A percentile compares a stretch with the other conserved stretches of the same genome.
These are phyloP conservation scores for Tilletia caries DNA, from an alignment of 1,284 basidiomycete genomes.

Conservation along the genomic window DNA sequence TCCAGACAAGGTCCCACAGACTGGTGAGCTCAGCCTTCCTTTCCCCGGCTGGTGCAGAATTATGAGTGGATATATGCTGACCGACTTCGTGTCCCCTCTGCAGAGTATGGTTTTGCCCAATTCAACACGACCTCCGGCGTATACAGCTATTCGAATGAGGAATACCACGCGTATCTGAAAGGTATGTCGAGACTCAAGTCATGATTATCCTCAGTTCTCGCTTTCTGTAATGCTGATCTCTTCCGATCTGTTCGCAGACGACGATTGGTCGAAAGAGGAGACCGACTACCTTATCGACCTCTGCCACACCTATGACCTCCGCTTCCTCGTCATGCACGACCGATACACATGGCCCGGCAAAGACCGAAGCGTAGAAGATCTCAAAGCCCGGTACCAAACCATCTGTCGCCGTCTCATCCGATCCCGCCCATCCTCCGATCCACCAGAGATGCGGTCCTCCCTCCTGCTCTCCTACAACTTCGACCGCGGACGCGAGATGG, in stretches of 20 bases:
- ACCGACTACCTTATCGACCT: conserved; percentile 87
- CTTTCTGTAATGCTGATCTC: too few species aligned
- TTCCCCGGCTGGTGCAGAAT: not conserved
- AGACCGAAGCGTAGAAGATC: conserved; percentile 63
- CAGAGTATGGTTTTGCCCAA: conserved; percentile 66
- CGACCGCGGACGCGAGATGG: conserved; percentile 74
- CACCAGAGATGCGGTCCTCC: conserved; percentile 40
- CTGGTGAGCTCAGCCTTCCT: conserved; percentile 5
- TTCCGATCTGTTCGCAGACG: conserved; percentile 63
- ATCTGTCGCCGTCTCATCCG: conserved; percentile 84
- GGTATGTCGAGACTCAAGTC: conserved; percentile 57
- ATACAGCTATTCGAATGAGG: conserved; percentile 83
- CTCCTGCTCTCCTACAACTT: conserved; percentile 52
- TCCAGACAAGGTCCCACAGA: not conserved
- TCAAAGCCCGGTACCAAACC: conserved; percentile 91
- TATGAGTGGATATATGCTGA: not conserved
- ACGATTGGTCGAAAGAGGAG: conserved; percentile 87
- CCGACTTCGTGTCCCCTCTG: too few species aligned
- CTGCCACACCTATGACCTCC: conserved; percentile 76
- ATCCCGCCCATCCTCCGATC: conserved; percentile 59
- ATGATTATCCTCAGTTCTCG: not conserved
- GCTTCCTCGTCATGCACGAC: conserved; percentile 87
- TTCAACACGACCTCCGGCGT: conserved; percentile 71
- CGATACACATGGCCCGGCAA: conserved; percentile 68
- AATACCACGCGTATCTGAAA: conserved; percentile 77